Evolutionary conservation across 805 yeast species (phyloP), one percentile per base, ranked within the genome.

Genomic region (Ogataea kodamae): DNA sequence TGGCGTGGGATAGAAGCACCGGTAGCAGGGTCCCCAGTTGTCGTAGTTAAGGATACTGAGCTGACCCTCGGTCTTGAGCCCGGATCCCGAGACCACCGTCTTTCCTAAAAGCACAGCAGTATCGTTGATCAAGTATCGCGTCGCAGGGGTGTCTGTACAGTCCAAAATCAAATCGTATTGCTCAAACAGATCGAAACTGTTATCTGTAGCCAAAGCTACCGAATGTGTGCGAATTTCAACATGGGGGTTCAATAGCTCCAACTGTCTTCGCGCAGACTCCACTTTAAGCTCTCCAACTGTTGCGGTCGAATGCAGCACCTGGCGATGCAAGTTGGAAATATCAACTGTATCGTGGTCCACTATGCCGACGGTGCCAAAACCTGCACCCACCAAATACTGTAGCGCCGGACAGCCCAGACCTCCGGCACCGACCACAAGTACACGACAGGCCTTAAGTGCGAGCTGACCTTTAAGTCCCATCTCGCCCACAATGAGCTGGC

Each of bases 341-440:
- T 90, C 97, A 1, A 92, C 97, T 0, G 57, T 54, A 57, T 92
- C 99, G 49, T 78, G 74, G 59, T 92, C 99, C 2, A 88, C 81
- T 10, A 92, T 82, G 3, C 96, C 96, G 14, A 92, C 67, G 2
- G 62, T 57, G 1, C 95, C 97, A 3, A 90, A 64, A 4, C 99
- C 98, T 0, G 95, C 82, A 0, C 94, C 96, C 0, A 80, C 78
- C 2, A 92, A 60, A 52, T 92, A 92, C 25, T 84, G 67, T 30
- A 90, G 57, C 0, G 94, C 94, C 0, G 98, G 97, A 46, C 94
- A 81, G 0, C 98, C 97, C 5, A 92, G 66, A 0, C 99, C 99
- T 8, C 98, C 99, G 1, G 97, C 97, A 1, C 99, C 98, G 6
- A 92, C 70, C 0, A 92, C 89, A 16, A 90, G 58, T 0, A 89